A percentile compares a stretch with the other conserved stretches of the same genome.
phyloP scores from a whole-genome alignment of 768 basidiomycete genomes.

The Trametes sanguinea region DNA sequence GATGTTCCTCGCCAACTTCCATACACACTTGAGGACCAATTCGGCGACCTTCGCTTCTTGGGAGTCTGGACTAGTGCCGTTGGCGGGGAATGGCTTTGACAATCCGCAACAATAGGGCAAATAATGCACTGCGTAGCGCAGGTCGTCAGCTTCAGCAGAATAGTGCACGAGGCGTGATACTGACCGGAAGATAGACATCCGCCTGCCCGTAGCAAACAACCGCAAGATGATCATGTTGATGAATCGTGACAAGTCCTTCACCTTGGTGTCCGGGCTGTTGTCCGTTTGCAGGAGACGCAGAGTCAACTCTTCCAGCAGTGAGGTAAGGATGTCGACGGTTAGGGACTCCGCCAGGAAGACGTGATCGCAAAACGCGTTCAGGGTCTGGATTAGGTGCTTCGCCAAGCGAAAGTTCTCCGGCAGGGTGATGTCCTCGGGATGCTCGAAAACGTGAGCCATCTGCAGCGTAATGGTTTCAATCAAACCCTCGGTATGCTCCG shows the following conservation, averaged over 20 bases:
- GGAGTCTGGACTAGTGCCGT: slow-evolving; percentile 69
- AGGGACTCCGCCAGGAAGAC: slow-evolving; percentile 83
- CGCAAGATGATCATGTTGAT: slow-evolving; percentile 99
- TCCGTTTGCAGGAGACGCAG: slow-evolving; percentile 92
- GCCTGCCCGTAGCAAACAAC: slow-evolving; percentile 85
- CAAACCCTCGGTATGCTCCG: slow-evolving; percentile 80
- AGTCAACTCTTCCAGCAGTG: slow-evolving; percentile 90
- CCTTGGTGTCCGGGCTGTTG: slow-evolving; percentile 76
- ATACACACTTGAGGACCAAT: slow-evolving; percentile 92
- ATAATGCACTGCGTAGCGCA: slow-evolving; percentile 58
- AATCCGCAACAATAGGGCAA: slow-evolving; percentile 78
- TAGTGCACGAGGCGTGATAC: slow-evolving; percentile 27
- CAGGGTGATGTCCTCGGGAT: slow-evolving; percentile 67
- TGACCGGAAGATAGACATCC: slow-evolving; percentile 90
- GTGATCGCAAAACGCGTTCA: slow-evolving; percentile 94
- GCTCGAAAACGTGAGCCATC: slow-evolving; percentile 90
- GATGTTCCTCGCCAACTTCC: slow-evolving; percentile 95
- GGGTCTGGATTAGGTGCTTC: slow-evolving; percentile 95
- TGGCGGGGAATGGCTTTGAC: slow-evolving; percentile 82
- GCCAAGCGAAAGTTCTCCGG: slow-evolving; percentile 90
- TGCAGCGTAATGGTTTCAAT: slow-evolving; percentile 89
- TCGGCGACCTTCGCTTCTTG: slow-evolving; percentile 89
- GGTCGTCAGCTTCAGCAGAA: not conserved
- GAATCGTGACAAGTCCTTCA: slow-evolving; percentile 92
- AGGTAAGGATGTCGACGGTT: slow-evolving; percentile 80